Evolutionary conservation across 2,329 filamentous ascomycete genomes (phyloP).

Genomic region (Pochonia chlamydosporia): DNA sequence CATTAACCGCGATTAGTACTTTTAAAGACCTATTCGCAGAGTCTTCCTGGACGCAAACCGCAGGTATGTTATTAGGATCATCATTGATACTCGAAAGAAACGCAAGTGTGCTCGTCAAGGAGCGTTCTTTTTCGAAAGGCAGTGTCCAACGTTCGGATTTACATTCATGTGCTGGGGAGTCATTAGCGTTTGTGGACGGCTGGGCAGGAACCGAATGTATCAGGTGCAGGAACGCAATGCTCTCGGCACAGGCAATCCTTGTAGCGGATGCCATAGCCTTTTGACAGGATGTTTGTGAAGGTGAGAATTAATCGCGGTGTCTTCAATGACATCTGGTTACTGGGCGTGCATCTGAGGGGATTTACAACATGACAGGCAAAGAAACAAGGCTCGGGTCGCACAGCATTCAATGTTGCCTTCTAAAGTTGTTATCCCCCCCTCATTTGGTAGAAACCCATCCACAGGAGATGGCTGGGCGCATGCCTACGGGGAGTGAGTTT

Average conservation of each 20-base stretch:
- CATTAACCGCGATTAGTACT: slow-evolving; percentile 27
- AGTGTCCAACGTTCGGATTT: slow-evolving; percentile 18
- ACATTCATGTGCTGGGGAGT: neutral
- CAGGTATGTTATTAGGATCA: slow-evolving; percentile 25
- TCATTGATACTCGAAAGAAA: slow-evolving; percentile 26
- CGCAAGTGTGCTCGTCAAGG: slow-evolving; percentile 22
- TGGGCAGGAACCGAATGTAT: slow-evolving; percentile 19
- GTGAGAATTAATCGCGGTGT: too few relatives aligned
- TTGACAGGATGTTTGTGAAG: too few relatives aligned
- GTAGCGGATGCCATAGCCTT: too few relatives aligned
- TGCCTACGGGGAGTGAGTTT: too few relatives aligned
- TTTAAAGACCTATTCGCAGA: slow-evolving; percentile 12
- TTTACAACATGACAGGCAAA: too few relatives aligned
- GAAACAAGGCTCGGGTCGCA: too few relatives aligned
- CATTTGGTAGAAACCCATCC: too few relatives aligned
- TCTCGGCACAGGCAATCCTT: slow-evolving; percentile 19
- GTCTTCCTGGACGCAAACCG: slow-evolving; percentile 25
- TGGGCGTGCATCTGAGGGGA: too few relatives aligned
- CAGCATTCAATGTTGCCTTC: too few relatives aligned
- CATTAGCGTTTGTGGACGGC: slow-evolving; percentile 12
- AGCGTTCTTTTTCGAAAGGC: slow-evolving; percentile 25
- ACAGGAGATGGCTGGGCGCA: too few relatives aligned
- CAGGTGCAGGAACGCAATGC: slow-evolving; percentile 19
- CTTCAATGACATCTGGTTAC: too few relatives aligned
- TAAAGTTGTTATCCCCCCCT: too few relatives aligned